phyloP scores from a whole-genome alignment of 139 green algal genomes.

The Micractinium sp. region DNA sequence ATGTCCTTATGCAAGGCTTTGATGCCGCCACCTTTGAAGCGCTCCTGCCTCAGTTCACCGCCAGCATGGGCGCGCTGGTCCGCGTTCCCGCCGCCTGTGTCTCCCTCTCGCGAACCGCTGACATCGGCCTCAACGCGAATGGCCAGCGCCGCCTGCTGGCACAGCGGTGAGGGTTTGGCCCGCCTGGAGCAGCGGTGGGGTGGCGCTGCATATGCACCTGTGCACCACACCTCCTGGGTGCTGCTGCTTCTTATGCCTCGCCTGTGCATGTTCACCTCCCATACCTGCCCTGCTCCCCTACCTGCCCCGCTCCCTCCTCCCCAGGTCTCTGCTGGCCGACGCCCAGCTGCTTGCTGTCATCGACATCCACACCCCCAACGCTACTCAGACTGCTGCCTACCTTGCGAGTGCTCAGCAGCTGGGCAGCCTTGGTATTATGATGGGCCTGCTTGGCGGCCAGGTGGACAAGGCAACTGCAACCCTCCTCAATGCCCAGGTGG shows the following conservation, averaged over 20 bases:
- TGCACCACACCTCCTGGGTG: neutral
- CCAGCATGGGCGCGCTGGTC: neutral
- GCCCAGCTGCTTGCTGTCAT: neutral
- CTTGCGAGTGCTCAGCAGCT: neutral
- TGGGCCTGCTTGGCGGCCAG: slow-evolving; percentile 4
- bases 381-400: neutral
- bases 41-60: neutral
- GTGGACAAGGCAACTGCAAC: neutral
- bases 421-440: neutral
- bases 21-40: neutral
- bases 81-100: neutral
- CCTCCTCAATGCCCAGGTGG: neutral
- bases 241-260: neutral
- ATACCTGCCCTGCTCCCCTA: neutral
- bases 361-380: neutral
- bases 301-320: neutral
- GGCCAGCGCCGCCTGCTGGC: slow-evolving; percentile 12
- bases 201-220: neutral
- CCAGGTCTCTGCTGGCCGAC: neutral
- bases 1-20: neutral
- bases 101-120: neutral
- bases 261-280: too few relatives aligned
- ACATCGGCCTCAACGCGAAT: neutral
- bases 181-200: too few relatives aligned
- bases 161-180: neutral